Conservation (phyloP, 2,329 filamentous ascomycete species). For the Colletotrichum sp. region DNA sequence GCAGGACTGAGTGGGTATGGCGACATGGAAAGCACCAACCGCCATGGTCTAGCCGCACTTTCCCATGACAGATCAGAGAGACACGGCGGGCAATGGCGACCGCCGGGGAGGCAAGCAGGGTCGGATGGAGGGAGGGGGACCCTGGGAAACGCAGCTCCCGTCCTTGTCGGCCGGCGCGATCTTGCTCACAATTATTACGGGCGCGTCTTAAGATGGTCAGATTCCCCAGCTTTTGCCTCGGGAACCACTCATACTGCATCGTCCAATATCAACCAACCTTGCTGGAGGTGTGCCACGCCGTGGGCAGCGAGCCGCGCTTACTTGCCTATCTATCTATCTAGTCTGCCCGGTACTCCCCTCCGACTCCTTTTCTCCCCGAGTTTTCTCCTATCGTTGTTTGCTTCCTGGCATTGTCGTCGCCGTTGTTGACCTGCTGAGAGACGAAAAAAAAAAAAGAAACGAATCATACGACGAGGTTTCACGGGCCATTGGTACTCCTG, state of each 20-base stretch:
- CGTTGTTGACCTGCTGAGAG: neutral
- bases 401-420: neutral
- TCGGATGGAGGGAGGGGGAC: neutral
- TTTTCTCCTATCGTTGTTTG: neutral
- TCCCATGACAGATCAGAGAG: neutral
- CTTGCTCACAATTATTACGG: neutral
- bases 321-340: neutral
- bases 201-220: slow-evolving; percentile 1
- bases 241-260: neutral
- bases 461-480: neutral
- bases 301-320: neutral
- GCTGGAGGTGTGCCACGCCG: neutral
- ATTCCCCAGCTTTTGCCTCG: slow-evolving; percentile 12
- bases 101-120: neutral
- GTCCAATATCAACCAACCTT: neutral
- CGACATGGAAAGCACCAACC: neutral
- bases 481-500: neutral
- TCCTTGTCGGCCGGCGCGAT: neutral
- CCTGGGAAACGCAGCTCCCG: neutral
- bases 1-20: neutral
- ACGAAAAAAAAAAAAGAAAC: neutral
- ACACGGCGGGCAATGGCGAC: neutral
- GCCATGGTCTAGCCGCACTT: neutral
- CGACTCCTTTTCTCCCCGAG: neutral
- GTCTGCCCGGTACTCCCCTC: neutral